Evolutionary conservation across 208 protist genomes (phyloP).

Genomic region (Wallacemonas collosoma): DNA sequence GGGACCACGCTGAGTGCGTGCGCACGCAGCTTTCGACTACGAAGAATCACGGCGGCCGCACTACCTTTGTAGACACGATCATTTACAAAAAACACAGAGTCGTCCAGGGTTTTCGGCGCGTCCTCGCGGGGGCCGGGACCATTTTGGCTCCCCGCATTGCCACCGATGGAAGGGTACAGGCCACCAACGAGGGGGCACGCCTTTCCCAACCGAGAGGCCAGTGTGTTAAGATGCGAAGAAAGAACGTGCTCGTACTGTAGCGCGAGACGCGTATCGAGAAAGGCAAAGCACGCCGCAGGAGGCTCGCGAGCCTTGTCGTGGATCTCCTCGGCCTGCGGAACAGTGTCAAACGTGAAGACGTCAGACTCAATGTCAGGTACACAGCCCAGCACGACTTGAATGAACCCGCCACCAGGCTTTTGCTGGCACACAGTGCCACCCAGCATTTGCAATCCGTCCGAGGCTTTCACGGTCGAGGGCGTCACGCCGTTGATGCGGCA

Average conservation of each 20-base stretch:
- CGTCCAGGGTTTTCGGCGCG: conserved; percentile 37
- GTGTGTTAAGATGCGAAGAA: conserved; percentile 49
- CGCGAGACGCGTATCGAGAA: conserved; percentile 66
- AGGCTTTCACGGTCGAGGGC: conserved; percentile 64
- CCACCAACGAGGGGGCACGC: conserved; percentile 65
- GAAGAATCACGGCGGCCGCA: conserved; percentile 71
- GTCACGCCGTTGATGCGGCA: conserved; percentile 69
- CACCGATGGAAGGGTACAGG: conserved; percentile 67
- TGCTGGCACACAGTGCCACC: conserved; percentile 80
- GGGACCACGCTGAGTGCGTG: conserved; percentile 67
- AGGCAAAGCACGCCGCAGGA: conserved; percentile 59
- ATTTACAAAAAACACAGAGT: conserved; percentile 86
- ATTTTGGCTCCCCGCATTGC: background rate
- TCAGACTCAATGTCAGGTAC: conserved; percentile 78
- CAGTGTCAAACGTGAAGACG: conserved; percentile 81
- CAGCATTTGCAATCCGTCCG: conserved; percentile 71
- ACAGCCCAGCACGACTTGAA: conserved; percentile 82
- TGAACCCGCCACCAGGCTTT: conserved; percentile 77
- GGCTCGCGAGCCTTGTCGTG: conserved; percentile 33
- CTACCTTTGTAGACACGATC: conserved; percentile 82
- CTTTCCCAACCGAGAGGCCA: conserved; percentile 39
- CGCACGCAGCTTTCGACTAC: conserved; percentile 63
- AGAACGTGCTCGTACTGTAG: conserved; percentile 80
- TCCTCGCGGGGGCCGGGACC: conserved; percentile 14
- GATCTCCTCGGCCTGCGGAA: conserved; percentile 69